Evolutionary conservation across 75 land plant species (phyloP), one percentile per base, ranked within the genome.

Genomic region (Cunninghamia lanceolata): DNA sequence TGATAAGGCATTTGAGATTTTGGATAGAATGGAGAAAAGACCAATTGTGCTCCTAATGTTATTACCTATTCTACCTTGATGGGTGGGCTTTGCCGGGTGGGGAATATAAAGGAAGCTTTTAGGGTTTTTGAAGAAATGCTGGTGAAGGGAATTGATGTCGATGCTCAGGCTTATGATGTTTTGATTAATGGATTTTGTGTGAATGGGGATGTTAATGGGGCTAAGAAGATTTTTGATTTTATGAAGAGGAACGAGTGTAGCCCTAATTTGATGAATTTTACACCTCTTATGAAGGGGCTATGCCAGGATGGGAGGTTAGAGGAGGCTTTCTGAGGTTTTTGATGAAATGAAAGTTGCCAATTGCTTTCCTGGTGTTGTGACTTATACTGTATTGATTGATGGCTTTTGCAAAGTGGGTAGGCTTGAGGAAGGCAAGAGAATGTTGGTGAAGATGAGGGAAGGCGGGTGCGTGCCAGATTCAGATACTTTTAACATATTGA

Each of bases 21-120:
- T 94, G 19, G 83, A 92, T 59, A 86, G 90, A 80, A 96, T 96
- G 98, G 88, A 87, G 35, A n/a, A n/a, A 85, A 68, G 59, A 74
- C 85, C 15, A 34, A 80, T 13, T 39, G 88, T 36, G 78, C 89
- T 30, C 96, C 96, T 14, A 91, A 94, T 86, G 38, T 93, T 86
- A 92, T 94, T 52, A 94, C 92, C 1, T 94, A 90, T 84, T 91
- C 96, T 1, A 93, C 94, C 3, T 35, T 94, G 82, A 94, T 94
- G n/a, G 85, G 84, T 87, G 96, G 93, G n/a, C 86, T 92, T 5
- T 94, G 96, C 75, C 59, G 63, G 36, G 54, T 4, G 34, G 93
- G 94, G 30, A 87, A 84, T 50, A 87, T 94, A 4, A 75, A 88
- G 81, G 92, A 93, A 70, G 96, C 95, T 0, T 43, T 92, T 42